Conservation (phyloP, 1,284 basidiomycete species). For the Taiwanofungus camphoratus region DNA sequence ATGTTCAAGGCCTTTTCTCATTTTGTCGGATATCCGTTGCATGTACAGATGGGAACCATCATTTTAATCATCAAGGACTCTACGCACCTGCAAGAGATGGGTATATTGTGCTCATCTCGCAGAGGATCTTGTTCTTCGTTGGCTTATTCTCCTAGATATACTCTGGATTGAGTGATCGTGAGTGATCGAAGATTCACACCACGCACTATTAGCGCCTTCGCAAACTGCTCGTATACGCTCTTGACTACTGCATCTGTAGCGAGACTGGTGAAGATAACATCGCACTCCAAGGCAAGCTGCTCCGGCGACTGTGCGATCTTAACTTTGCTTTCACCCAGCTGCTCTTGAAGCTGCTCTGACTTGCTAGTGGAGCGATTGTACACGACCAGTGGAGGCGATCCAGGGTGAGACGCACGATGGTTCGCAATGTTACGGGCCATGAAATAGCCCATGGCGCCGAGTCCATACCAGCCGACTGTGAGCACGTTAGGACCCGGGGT, state of each 20-base stretch:
- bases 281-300: conserved; percentile 61
- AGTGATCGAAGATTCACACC: background rate
- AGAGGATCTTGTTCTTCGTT: conserved; percentile 62
- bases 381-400: conserved; percentile 45
- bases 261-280: conserved; percentile 78
- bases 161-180: background rate
- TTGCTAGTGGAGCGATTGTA: conserved; percentile 66
- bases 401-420: conserved; percentile 32
- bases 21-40: no score
- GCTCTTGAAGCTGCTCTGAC: conserved; percentile 47
- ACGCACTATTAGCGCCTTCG: conserved; percentile 46
- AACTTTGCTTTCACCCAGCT: conserved; percentile 48
- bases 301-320: conserved; percentile 48
- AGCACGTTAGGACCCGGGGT: conserved; percentile 37
- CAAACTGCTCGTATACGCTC: conserved; percentile 60
- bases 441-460: conserved; percentile 64
- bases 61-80: no score
- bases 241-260: conserved; percentile 71
- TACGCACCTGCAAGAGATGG: conserved; percentile 62
- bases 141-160: conserved; percentile 33
- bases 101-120: conserved; percentile 80
- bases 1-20: no score
- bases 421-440: conserved; percentile 77
- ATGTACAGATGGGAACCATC: no score
- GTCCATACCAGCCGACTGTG: conserved; percentile 58